phyloP scores from a whole-genome alignment of 805 yeast genomes.

The Lachancea sp. region DNA sequence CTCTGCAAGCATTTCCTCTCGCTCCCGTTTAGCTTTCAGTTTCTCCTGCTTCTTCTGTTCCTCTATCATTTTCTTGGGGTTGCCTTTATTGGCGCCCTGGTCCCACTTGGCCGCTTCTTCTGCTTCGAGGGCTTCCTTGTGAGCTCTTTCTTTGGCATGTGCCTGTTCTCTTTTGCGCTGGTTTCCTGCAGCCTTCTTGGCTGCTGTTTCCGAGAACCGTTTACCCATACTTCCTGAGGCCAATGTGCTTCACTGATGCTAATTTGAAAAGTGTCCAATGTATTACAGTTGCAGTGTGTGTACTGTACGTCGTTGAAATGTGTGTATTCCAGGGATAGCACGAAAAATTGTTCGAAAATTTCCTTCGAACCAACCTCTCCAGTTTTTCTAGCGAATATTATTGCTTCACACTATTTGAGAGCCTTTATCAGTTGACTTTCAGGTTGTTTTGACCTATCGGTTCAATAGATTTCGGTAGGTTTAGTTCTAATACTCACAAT shows the following conservation, averaged over 20 bases:
- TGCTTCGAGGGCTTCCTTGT: conserved; percentile 23
- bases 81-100: conserved; percentile 26
- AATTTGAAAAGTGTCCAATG: not conserved
- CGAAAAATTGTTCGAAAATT: too few relatives aligned
- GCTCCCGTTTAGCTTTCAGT: conserved; percentile 26
- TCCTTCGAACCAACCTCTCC: too few relatives aligned
- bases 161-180: conserved; percentile 33
- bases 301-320: not conserved
- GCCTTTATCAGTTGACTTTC: not conserved
- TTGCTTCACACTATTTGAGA: too few relatives aligned
- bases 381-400: too few relatives aligned
- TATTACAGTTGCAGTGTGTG: too few relatives aligned
- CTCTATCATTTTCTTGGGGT: conserved; percentile 25
- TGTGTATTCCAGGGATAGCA: too few relatives aligned
- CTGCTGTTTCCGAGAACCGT: conserved; percentile 32
- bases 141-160: conserved; percentile 22
- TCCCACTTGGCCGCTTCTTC: conserved; percentile 33
- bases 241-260: not conserved
- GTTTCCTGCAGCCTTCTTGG: conserved; percentile 32
- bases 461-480: not conserved
- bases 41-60: conserved; percentile 30
- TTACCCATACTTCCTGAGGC: conserved; percentile 27
- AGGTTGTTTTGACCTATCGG: not conserved
- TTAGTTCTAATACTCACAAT: not conserved
- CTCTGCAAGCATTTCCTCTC: conserved; percentile 30